A percentile compares a stretch with the other conserved stretches of the same genome.
Conservation (phyloP, 2,329 filamentous ascomycete genomes). For the Chrysosporium queenslandicum region DNA sequence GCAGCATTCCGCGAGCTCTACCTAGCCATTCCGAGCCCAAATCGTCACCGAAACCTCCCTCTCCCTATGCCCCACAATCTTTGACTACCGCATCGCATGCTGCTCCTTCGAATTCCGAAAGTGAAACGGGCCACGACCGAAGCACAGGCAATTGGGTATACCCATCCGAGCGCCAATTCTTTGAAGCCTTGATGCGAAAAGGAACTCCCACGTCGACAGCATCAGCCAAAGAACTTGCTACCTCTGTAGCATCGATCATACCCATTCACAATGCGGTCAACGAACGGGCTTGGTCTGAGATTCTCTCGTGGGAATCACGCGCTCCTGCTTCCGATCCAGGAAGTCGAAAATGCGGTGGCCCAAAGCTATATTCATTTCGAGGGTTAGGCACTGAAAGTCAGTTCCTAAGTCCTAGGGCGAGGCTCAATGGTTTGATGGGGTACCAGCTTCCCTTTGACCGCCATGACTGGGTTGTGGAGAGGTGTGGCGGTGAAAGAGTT, state of each 20-base stretch:
- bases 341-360: conserved; percentile 62
- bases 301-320: conserved; percentile 74
- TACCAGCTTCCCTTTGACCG: conserved; percentile 88
- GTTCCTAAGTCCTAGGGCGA: conserved; percentile 67
- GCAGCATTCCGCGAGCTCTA: conserved; percentile 63
- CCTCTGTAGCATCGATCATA: conserved; percentile 83
- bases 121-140: conserved; percentile 62
- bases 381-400: conserved; percentile 47
- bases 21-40: conserved; percentile 16
- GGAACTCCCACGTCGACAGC: conserved; percentile 51
- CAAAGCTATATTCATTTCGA: conserved; percentile 71
- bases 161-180: conserved; percentile 94
- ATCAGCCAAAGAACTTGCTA: conserved; percentile 39
- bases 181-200: conserved; percentile 91
- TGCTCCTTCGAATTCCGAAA: conserved; percentile 60
- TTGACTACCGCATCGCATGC: conserved; percentile 26
- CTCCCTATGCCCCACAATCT: conserved; percentile 23
- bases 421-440: conserved; percentile 73
- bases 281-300: conserved; percentile 89
- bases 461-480: conserved; percentile 94
- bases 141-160: conserved; percentile 88
- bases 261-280: conserved; percentile 98
- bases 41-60: conserved; percentile 21
- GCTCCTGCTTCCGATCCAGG: conserved; percentile 46
- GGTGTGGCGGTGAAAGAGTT: conserved; percentile 62